phyloP scores from a whole-genome alignment of 441 rosid species.

The Croton laevigatus region DNA sequence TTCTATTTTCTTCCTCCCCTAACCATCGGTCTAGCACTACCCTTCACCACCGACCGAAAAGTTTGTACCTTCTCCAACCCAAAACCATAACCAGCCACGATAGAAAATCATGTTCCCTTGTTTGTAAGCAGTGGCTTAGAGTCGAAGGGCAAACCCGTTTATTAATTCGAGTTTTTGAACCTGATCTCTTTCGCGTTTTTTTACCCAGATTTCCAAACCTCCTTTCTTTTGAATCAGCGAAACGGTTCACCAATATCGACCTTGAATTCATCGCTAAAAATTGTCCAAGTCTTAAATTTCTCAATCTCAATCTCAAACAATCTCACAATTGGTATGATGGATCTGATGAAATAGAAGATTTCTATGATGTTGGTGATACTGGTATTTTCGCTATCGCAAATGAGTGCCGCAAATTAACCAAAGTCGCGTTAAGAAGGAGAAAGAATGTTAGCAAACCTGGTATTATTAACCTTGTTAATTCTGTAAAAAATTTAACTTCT shows the following conservation, averaged over 20 bases:
- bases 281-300: conserved; percentile 31
- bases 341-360: conserved; percentile 1
- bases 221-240: conserved; percentile 21
- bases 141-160: conserved; percentile 37
- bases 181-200: conserved; percentile 31
- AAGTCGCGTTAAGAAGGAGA: conserved; percentile 35
- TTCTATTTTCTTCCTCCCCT: too few relatives aligned
- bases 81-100: too few relatives aligned
- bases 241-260: conserved; percentile 27
- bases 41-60: too few relatives aligned
- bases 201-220: conserved; percentile 48
- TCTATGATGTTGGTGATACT: conserved; percentile 31
- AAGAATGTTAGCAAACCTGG: conserved; percentile 33
- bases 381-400: conserved; percentile 33
- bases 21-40: too few relatives aligned
- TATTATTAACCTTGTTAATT: conserved; percentile 25
- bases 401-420: conserved; percentile 29
- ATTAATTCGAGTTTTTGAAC: conserved; percentile 38
- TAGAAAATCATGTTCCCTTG: conserved; percentile 35
- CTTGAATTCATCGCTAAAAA: conserved; percentile 33
- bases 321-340: conserved; percentile 2
- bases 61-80: too few relatives aligned
- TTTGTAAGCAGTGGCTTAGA: conserved; percentile 45
- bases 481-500: conserved; percentile 26
- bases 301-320: conserved; percentile 30